phyloP scores from a whole-genome alignment of 352 stramenopile species.

The Phytophthora pisi region DNA sequence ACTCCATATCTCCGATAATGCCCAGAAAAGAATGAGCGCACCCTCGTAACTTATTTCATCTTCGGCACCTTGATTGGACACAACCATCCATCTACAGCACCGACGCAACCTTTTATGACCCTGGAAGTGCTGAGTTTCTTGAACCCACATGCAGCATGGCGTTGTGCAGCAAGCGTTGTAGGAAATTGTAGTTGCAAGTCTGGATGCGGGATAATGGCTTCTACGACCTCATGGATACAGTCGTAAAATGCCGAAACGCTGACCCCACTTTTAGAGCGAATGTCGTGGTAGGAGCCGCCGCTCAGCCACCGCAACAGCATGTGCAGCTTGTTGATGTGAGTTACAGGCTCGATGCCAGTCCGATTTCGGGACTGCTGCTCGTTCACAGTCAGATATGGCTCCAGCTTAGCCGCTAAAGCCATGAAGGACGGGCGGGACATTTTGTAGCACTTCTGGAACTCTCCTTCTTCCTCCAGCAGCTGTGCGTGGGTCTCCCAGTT shows the following conservation, averaged over 20 bases:
- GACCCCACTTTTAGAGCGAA: constrained; percentile 2
- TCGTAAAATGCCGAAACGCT: constrained; percentile 8
- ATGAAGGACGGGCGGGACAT: neutral
- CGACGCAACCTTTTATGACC: neutral
- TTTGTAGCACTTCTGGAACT: neutral
- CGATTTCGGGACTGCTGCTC: constrained; percentile 3
- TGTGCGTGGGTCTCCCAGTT: neutral
- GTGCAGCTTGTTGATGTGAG: constrained; percentile 5
- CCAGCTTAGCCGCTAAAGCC: neutral
- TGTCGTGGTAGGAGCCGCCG: constrained; percentile 6
- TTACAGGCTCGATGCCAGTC: constrained; percentile 1
- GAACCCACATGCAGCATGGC: neutral
- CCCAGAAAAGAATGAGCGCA: constrained; percentile 8
- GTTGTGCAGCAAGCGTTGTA: neutral
- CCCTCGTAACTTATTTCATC: constrained; percentile 1
- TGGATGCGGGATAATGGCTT: constrained; percentile 6
- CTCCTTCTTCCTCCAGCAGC: neutral
- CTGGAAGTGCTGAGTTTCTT: neutral
- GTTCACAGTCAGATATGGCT: neutral
- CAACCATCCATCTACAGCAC: neutral
- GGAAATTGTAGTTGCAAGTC: constrained; percentile 10
- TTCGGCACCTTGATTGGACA: neutral
- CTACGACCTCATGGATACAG: constrained; percentile 9
- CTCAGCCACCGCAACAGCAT: constrained; percentile 5
- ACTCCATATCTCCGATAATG: constrained; percentile 9